A percentile compares a stretch with the other conserved stretches of the same genome.
Conservation (phyloP, 176 grass and related monocot genomes). For the Oryza meyeriana region DNA sequence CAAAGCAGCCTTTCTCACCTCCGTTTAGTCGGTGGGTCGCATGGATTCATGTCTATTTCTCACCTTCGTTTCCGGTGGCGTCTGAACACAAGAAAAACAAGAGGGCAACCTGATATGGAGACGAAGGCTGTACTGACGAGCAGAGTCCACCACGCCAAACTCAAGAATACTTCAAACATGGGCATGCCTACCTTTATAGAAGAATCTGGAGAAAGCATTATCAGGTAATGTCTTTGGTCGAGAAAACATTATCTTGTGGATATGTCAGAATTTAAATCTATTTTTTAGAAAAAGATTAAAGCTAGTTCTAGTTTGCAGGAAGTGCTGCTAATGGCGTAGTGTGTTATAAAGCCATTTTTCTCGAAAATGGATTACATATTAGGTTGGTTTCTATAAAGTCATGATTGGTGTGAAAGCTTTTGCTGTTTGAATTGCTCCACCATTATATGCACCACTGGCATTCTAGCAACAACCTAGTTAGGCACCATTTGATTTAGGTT, state of each 20-base stretch:
- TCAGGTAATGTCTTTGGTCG: not conserved
- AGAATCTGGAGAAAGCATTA: not conserved
- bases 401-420: not conserved
- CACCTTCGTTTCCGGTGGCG: constrained; percentile 1
- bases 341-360: not conserved
- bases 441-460: not conserved
- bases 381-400: not conserved
- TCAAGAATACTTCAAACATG: not conserved
- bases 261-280: not conserved
- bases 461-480: not conserved
- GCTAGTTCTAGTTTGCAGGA: not conserved
- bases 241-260: not conserved
- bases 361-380: not conserved
- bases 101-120: not conserved
- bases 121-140: not conserved
- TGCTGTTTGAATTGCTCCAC: not conserved
- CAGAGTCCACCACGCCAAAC: not conserved
- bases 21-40: not conserved
- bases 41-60: constrained; percentile 28
- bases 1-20: too few species aligned
- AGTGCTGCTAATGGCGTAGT: not conserved
- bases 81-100: constrained; percentile 3
- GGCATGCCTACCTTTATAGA: not conserved
- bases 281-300: not conserved
- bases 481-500: too few species aligned